phyloP scores from a whole-genome alignment of 306 rosid species.

The Sphenostylis stenocarpa region DNA sequence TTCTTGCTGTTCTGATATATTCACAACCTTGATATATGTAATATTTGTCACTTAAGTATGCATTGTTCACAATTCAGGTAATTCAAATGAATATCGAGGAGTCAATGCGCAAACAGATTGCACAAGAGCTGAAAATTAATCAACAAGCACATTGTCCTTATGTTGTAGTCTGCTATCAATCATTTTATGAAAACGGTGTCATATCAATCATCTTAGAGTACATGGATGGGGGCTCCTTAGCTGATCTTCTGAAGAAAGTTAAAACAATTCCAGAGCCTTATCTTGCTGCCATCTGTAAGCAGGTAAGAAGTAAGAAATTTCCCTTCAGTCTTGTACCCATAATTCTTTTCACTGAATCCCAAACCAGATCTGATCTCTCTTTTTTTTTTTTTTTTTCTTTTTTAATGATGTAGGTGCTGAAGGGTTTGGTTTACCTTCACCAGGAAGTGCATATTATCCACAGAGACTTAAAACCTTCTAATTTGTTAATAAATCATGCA shows the following conservation, averaged over 20 bases:
- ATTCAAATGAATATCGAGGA: slow-evolving; percentile 94
- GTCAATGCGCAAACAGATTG: slow-evolving; percentile 79
- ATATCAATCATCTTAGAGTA: slow-evolving; percentile 95
- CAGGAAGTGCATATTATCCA: slow-evolving; percentile 89
- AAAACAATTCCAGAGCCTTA: slow-evolving; percentile 72
- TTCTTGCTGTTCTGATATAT: not conserved
- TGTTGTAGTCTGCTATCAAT: slow-evolving; percentile 85
- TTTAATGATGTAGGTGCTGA: slow-evolving; percentile 69
- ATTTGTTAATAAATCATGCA: slow-evolving; percentile 80
- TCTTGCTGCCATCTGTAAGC: slow-evolving; percentile 90
- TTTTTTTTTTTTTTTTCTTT: too few relatives aligned
- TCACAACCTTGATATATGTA: slow-evolving; percentile 12
- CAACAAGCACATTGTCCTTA: slow-evolving; percentile 89
- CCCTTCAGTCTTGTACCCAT: not conserved
- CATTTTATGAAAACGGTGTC: slow-evolving; percentile 79
- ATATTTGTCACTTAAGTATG: slow-evolving; percentile 23
- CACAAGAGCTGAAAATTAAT: slow-evolving; percentile 90
- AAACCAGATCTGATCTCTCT: slow-evolving; percentile 18
- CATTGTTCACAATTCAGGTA: slow-evolving; percentile 51
- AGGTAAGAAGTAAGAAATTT: slow-evolving; percentile 51
- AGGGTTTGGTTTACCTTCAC: slow-evolving; percentile 90
- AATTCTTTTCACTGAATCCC: slow-evolving; percentile 20
- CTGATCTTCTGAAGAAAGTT: slow-evolving; percentile 84
- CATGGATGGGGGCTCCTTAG: slow-evolving; percentile 99
- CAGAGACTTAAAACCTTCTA: slow-evolving; percentile 94